Conservation (phyloP, 768 basidiomycete genomes). For the Lactarius psammicola region DNA sequence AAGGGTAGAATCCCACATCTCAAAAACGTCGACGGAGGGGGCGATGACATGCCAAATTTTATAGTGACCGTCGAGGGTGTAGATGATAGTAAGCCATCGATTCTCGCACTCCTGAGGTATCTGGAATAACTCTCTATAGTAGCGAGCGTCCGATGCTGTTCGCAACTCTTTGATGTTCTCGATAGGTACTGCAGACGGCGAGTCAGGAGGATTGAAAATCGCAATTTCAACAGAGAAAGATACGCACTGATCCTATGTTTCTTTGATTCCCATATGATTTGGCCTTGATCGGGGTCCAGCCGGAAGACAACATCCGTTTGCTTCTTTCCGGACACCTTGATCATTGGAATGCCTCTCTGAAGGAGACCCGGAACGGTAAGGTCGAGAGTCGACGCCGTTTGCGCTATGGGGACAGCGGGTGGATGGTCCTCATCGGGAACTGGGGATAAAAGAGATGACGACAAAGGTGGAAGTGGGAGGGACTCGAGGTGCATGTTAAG, state of each 20-base stretch:
- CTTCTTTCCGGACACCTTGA: conserved; percentile 78
- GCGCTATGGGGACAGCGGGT: neutral
- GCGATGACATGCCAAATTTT: conserved; percentile 88
- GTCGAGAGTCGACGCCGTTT: conserved; percentile 32
- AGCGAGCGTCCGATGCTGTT: conserved; percentile 63
- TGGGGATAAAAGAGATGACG: neutral
- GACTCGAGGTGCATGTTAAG: conserved; percentile 11
- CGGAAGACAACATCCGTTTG: conserved; percentile 68
- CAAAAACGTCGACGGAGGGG: conserved; percentile 57
- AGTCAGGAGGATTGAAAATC: neutral
- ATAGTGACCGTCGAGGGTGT: conserved; percentile 71
- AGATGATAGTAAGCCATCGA: conserved; percentile 84
- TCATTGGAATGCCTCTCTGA: conserved; percentile 68
- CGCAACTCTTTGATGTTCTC: conserved; percentile 88
- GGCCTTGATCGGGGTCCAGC: conserved; percentile 77
- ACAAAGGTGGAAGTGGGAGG: conserved; percentile 2
- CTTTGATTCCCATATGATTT: conserved; percentile 76
- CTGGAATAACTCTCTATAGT: conserved; percentile 70
- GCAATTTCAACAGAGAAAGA: conserved; percentile 2
- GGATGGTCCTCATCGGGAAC: neutral
- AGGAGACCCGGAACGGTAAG: conserved; percentile 56
- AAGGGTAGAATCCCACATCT: conserved; percentile 64
- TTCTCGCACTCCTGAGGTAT: conserved; percentile 59
- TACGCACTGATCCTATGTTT: conserved; percentile 61
- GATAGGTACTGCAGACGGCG: conserved; percentile 60